A percentile compares a stretch with the other conserved stretches of the same genome.
Conservation (phyloP, 2,329 filamentous ascomycete genomes). For the Hymenoscyphus salicellus region DNA sequence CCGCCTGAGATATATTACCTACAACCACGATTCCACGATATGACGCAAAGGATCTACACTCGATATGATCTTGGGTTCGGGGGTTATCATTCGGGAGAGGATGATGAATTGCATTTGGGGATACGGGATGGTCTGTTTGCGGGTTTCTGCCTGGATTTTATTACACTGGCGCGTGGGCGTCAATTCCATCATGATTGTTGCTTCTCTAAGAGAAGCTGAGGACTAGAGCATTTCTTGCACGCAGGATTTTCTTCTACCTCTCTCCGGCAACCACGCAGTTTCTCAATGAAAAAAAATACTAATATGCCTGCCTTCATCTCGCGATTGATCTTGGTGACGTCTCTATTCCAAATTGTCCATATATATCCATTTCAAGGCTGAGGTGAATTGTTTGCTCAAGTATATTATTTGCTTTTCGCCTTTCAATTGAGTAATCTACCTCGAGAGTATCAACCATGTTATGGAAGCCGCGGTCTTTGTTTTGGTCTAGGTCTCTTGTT, state of each 20-base stretch:
- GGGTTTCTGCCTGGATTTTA: constrained; percentile 15
- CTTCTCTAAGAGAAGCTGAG: constrained; percentile 17
- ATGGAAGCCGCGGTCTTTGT: no score
- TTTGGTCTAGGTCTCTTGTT: background rate
- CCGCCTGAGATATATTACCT: constrained; percentile 21
- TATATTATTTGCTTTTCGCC: no score
- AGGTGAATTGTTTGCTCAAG: no score
- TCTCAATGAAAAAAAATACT: background rate
- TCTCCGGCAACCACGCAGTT: constrained; percentile 14
- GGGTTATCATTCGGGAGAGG: background rate
- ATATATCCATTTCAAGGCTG: background rate
- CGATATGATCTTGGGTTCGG: constrained; percentile 2
- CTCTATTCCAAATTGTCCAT: background rate
- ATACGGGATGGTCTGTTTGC: constrained; percentile 16
- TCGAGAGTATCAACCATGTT: no score
- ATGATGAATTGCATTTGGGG: constrained; percentile 20
- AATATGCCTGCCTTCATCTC: no score
- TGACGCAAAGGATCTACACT: constrained; percentile 7
- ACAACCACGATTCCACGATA: constrained; percentile 7
- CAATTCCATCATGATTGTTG: constrained; percentile 28
- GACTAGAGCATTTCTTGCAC: constrained; percentile 17
- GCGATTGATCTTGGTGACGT: background rate
- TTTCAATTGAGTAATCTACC: no score
- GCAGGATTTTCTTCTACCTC: constrained; percentile 18
- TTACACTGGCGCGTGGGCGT: constrained; percentile 31